phyloP scores from a whole-genome alignment of 306 rosid species.

The Fragaria vesca region DNA sequence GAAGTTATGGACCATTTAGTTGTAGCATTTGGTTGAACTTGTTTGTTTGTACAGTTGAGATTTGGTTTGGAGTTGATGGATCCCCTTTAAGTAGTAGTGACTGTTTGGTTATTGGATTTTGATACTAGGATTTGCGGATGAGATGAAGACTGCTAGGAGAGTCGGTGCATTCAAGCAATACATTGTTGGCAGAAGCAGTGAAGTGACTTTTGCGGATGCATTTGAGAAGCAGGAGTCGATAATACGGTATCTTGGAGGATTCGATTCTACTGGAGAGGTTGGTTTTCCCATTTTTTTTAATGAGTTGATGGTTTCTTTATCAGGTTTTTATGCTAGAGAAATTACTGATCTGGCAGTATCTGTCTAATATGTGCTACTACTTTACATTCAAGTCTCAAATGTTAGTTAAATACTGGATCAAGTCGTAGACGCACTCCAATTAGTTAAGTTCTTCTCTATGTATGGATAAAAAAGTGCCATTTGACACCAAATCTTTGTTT shows the following conservation, averaged over 20 bases:
- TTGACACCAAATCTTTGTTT: not conserved
- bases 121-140: constrained; percentile 65
- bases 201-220: constrained; percentile 60
- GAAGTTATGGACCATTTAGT: not conserved
- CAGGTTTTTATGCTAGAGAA: not conserved
- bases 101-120: not conserved
- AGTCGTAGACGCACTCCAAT: not conserved
- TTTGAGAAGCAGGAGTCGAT: constrained; percentile 72
- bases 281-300: constrained; percentile 7
- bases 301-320: too few species aligned
- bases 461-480: not conserved
- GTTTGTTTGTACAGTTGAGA: not conserved
- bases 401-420: not conserved
- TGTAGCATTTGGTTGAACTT: not conserved
- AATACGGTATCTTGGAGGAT: constrained; percentile 60
- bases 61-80: not conserved
- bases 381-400: not conserved
- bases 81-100: not conserved
- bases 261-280: constrained; percentile 85
- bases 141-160: constrained; percentile 67
- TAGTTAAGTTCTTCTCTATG: not conserved
- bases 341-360: not conserved
- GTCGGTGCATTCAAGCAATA: constrained; percentile 64
- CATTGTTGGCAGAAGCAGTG: constrained; percentile 85
- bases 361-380: not conserved